Conservation (phyloP, 1,284 basidiomycete species). For the Ceratobasidium papillatum region DNA sequence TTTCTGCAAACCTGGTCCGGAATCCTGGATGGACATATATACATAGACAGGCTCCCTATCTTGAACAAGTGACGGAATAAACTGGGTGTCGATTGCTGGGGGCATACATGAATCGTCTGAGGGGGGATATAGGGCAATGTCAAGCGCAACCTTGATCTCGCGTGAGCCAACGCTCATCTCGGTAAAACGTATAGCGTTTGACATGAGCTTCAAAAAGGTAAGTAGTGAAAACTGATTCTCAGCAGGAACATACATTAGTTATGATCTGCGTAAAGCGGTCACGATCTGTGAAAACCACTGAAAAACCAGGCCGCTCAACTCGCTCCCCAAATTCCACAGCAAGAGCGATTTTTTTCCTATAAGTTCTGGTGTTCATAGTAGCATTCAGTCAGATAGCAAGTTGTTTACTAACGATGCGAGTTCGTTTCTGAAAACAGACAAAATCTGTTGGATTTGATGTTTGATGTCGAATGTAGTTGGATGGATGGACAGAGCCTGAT, state of each 20-base stretch:
- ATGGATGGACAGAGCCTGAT: conserved; percentile 33
- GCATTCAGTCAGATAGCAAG: conserved; percentile 47
- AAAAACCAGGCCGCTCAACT: conserved; percentile 41
- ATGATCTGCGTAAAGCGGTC: conserved; percentile 47
- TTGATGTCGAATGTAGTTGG: conserved; percentile 31
- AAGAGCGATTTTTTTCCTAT: background rate
- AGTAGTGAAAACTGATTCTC: conserved; percentile 42
- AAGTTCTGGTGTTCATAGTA: background rate
- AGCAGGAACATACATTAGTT: conserved; percentile 45
- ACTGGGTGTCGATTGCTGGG: background rate
- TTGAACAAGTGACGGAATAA: background rate
- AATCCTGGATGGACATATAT: conserved; percentile 48
- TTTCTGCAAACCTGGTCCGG: conserved; percentile 48
- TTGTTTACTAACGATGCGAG: conserved; percentile 54
- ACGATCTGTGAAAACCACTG: conserved; percentile 46
- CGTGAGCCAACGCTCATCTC: conserved; percentile 43
- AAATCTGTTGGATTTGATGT: background rate
- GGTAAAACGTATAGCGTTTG: conserved; percentile 43
- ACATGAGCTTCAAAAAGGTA: conserved; percentile 15
- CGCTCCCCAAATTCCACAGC: conserved; percentile 44
- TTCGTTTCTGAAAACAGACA: conserved; percentile 53
- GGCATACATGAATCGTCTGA: conserved; percentile 15
- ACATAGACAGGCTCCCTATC: conserved; percentile 41
- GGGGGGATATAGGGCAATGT: conserved; percentile 46
- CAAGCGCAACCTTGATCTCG: conserved; percentile 46